Evolutionary conservation across 768 basidiomycete species (phyloP).

Genomic region (Suillus bovinus): DNA sequence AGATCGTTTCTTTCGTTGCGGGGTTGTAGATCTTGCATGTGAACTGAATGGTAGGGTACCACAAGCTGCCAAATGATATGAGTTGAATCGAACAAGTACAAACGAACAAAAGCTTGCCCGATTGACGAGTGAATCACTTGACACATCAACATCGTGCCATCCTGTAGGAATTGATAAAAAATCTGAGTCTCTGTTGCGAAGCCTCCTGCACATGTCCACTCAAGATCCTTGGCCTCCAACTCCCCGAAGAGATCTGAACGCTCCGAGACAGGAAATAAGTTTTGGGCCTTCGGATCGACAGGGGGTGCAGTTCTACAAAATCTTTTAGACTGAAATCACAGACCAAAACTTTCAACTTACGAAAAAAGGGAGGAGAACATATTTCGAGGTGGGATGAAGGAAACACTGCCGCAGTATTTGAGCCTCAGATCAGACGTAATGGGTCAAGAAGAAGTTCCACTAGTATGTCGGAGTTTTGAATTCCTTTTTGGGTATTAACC

Average conservation of each 20-base stretch:
- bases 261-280: conserved; percentile 79
- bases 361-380: conserved; percentile 83
- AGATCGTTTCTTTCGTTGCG: conserved; percentile 66
- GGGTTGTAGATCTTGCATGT: conserved; percentile 88
- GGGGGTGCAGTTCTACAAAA: conserved; percentile 52
- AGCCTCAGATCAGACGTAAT: conserved; percentile 8
- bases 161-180: conserved; percentile 81
- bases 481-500: neutral
- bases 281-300: conserved; percentile 67
- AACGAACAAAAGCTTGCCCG: conserved; percentile 58
- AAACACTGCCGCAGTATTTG: neutral
- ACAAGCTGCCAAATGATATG: conserved; percentile 54
- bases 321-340: conserved; percentile 15
- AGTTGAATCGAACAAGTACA: conserved; percentile 10
- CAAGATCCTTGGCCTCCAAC: conserved; percentile 71
- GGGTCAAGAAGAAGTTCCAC: neutral
- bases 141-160: conserved; percentile 77
- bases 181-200: conserved; percentile 90
- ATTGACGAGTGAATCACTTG: conserved; percentile 88
- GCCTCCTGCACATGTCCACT: conserved; percentile 81
- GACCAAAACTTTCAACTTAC: conserved; percentile 47
- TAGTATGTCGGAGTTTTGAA: neutral
- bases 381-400: conserved; percentile 27
- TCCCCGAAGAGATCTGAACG: conserved; percentile 69
- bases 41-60: conserved; percentile 95